Percentiles rank a stretch among this genome's conserved stretches.
phyloP scores from a whole-genome alignment of 257 asterid species.

The Catharanthus roseus region DNA sequence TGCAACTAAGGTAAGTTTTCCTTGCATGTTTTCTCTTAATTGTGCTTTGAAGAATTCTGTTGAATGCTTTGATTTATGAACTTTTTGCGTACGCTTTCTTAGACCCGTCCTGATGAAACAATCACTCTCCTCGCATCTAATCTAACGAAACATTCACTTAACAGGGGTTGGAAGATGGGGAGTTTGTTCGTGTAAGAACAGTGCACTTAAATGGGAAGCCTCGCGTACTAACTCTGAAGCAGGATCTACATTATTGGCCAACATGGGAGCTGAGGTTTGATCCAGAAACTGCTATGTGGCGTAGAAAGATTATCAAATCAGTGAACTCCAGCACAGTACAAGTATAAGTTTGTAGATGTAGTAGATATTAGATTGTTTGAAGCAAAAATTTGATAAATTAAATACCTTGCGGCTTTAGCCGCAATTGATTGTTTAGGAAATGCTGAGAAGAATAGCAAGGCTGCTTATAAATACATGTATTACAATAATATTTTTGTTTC shows the following conservation, averaged over 20 bases:
- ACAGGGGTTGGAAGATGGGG: slow-evolving; percentile 83
- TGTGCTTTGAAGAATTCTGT: background rate
- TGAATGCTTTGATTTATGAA: too few species aligned
- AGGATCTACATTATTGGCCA: slow-evolving; percentile 98
- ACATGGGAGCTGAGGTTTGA: slow-evolving; percentile 92
- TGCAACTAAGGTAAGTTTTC: slow-evolving; percentile 64
- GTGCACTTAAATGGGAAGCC: slow-evolving; percentile 94
- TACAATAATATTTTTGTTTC: too few species aligned
- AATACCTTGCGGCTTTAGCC: background rate
- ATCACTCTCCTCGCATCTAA: background rate
- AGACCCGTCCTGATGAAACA: background rate
- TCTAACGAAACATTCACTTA: background rate
- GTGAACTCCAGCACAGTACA: slow-evolving; percentile 30
- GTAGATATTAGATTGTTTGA: background rate
- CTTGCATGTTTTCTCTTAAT: background rate
- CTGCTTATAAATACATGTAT: background rate
- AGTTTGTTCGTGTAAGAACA: slow-evolving; percentile 78
- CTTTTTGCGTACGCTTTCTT: background rate
- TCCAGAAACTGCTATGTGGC: slow-evolving; percentile 78
- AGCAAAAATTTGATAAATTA: background rate
- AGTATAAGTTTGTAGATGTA: slow-evolving; percentile 7
- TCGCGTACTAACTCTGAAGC: slow-evolving; percentile 83
- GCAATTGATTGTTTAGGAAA: background rate
- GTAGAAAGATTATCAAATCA: slow-evolving; percentile 64
- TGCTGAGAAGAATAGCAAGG: background rate